Conservation (phyloP, 352 stramenopile genomes). For the Bremia lactucae region DNA sequence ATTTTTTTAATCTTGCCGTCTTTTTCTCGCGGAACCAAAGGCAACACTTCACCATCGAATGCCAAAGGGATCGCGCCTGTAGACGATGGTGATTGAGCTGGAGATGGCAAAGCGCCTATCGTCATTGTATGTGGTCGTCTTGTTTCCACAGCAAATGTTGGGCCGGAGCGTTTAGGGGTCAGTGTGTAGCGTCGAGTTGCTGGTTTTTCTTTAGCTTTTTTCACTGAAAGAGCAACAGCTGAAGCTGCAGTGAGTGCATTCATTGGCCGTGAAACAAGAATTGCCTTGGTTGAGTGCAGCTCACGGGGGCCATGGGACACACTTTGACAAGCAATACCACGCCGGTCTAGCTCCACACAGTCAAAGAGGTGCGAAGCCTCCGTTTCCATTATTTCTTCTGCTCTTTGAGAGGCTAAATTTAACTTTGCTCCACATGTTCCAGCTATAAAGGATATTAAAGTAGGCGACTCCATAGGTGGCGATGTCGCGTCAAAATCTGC, state of each 20-base stretch:
- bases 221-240: slow-evolving; percentile 4
- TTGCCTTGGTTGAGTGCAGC: slow-evolving; percentile 54
- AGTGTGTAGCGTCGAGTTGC: slow-evolving; percentile 26
- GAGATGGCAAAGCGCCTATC: slow-evolving; percentile 24
- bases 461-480: not conserved
- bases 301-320: slow-evolving; percentile 45
- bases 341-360: slow-evolving; percentile 40
- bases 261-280: slow-evolving; percentile 53
- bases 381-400: slow-evolving; percentile 9
- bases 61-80: slow-evolving; percentile 12
- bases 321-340: slow-evolving; percentile 12
- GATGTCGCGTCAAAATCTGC: slow-evolving; percentile 5
- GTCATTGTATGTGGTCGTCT: slow-evolving; percentile 23
- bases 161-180: slow-evolving; percentile 18
- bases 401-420: not conserved
- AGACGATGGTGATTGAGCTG: slow-evolving; percentile 17
- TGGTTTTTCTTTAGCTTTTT: slow-evolving; percentile 12
- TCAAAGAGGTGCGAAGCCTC: slow-evolving; percentile 47
- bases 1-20: slow-evolving; percentile 77
- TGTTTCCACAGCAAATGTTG: slow-evolving; percentile 25
- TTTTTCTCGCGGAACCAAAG: slow-evolving; percentile 16
- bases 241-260: slow-evolving; percentile 11
- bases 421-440: slow-evolving; percentile 6
- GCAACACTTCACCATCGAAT: slow-evolving; percentile 17
- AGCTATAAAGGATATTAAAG: not conserved